Percentiles rank a stretch among this genome's conserved stretches.
Evolutionary conservation across 169 alveolate genomes (phyloP).

Genomic region (Plasmodium chabaudi): DNA sequence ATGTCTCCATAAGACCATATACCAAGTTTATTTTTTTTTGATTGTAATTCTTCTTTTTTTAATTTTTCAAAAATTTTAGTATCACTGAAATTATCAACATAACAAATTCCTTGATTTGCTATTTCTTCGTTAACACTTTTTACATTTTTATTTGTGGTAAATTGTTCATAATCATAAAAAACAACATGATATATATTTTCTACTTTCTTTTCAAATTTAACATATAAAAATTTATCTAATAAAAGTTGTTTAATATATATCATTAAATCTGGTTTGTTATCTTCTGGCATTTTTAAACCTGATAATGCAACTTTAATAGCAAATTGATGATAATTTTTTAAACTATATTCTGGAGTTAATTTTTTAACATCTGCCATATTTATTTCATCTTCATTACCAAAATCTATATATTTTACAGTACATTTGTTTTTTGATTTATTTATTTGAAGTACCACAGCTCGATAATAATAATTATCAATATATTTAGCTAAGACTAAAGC

Average conservation of each 20-base stretch:
- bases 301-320: conserved; percentile 39
- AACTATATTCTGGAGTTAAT: conserved; percentile 32
- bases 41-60: conserved; percentile 46
- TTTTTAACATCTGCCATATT: conserved; percentile 46
- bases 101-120: conserved; percentile 38
- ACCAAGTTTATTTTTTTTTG: conserved; percentile 45
- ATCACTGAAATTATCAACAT: conserved; percentile 58
- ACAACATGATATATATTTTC: conserved; percentile 30
- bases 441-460: conserved; percentile 57
- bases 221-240: conserved; percentile 67
- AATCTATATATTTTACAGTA: conserved; percentile 60
- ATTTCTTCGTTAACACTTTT: conserved; percentile 73
- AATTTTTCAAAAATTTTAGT: conserved; percentile 74
- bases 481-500: conserved; percentile 68
- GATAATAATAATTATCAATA: conserved; percentile 48
- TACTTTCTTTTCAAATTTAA: conserved; percentile 66
- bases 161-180: conserved; percentile 70
- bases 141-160: conserved; percentile 66
- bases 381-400: conserved; percentile 73
- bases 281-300: conserved; percentile 66
- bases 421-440: conserved; percentile 56
- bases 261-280: conserved; percentile 57
- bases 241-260: conserved; percentile 34
- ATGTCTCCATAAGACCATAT: conserved; percentile 76
- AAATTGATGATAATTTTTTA: conserved; percentile 45